Percentiles rank a stretch among this genome's conserved stretches.
These are phyloP conservation scores for Termitomyces sp. DNA, from an alignment of 768 basidiomycete species.

Conservation along the genomic window DNA sequence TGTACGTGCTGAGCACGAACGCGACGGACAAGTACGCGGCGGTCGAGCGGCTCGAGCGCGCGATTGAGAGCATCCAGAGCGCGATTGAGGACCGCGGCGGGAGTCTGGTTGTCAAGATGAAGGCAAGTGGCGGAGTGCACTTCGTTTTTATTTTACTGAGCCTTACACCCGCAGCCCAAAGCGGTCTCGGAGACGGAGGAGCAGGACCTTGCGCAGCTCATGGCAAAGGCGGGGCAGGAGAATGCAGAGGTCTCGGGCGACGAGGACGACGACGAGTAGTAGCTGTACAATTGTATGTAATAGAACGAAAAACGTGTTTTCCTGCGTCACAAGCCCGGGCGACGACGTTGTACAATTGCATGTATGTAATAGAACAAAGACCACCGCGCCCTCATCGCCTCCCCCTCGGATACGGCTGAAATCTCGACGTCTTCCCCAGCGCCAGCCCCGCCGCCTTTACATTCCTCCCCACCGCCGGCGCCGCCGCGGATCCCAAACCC, in stretches of 20 bases:
- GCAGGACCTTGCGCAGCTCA: slow-evolving; percentile 93
- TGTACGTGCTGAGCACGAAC: slow-evolving; percentile 95
- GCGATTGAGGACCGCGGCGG: slow-evolving; percentile 87
- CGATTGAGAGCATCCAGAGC: slow-evolving; percentile 85
- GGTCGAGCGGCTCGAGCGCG: slow-evolving; percentile 89
- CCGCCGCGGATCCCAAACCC: too few species aligned
- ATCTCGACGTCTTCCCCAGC: slow-evolving; percentile 28
- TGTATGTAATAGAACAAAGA: background rate
- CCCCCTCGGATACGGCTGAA: slow-evolving; percentile 29
- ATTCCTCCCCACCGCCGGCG: too few species aligned
- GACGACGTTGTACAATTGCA: too few species aligned
- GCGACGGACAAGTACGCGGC: slow-evolving; percentile 96
- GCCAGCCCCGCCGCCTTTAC: slow-evolving; percentile 2
- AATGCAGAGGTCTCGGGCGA: slow-evolving; percentile 97
- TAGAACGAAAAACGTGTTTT: too few species aligned
- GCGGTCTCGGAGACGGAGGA: slow-evolving; percentile 97
- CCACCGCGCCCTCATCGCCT: background rate
- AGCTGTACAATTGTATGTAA: too few species aligned
- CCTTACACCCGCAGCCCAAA: too few species aligned
- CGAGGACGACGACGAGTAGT: slow-evolving; percentile 71
- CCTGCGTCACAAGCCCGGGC: too few species aligned
- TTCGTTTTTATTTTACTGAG: too few species aligned
- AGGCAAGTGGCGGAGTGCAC: too few species aligned
- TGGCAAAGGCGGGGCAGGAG: slow-evolving; percentile 91
- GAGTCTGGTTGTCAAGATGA: slow-evolving; percentile 92